Percentiles rank a stretch among this genome's conserved stretches.
Conservation (phyloP, 331 rosid species). For the Malus hybrid region DNA sequence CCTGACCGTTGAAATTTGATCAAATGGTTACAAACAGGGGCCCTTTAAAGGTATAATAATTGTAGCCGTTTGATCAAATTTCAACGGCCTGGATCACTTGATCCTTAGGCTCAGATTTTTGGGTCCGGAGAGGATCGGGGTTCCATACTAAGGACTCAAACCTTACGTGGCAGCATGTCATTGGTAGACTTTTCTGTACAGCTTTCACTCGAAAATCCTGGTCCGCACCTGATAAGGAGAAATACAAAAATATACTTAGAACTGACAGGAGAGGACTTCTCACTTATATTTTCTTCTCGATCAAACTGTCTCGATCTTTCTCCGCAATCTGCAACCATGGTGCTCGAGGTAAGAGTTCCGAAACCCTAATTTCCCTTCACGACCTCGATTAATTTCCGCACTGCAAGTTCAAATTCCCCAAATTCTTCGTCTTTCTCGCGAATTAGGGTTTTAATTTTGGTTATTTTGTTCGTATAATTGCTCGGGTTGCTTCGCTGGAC, state of each 20-base stretch:
- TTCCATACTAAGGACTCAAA: not conserved
- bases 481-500: not conserved
- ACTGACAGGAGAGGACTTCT: not conserved
- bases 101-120: too few species aligned
- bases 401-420: not conserved
- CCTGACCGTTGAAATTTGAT: too few species aligned
- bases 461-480: not conserved
- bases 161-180: not conserved
- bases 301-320: constrained; percentile 18
- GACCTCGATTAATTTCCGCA: not conserved
- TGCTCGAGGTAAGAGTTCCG: constrained; percentile 63
- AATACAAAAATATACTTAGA: not conserved
- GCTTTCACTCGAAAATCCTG: not conserved
- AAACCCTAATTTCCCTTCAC: not conserved
- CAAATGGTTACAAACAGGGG: too few species aligned
- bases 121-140: too few species aligned
- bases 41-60: too few species aligned
- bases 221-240: not conserved
- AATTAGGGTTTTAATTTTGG: constrained; percentile 43
- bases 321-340: constrained; percentile 51
- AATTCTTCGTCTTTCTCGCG: not conserved
- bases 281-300: not conserved
- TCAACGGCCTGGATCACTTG: too few species aligned
- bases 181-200: not conserved
- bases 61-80: too few species aligned